Evolutionary conservation across 106 monocot genomes (phyloP), one percentile per base, ranked within the genome.

Genomic region (Posidonia australis): DNA sequence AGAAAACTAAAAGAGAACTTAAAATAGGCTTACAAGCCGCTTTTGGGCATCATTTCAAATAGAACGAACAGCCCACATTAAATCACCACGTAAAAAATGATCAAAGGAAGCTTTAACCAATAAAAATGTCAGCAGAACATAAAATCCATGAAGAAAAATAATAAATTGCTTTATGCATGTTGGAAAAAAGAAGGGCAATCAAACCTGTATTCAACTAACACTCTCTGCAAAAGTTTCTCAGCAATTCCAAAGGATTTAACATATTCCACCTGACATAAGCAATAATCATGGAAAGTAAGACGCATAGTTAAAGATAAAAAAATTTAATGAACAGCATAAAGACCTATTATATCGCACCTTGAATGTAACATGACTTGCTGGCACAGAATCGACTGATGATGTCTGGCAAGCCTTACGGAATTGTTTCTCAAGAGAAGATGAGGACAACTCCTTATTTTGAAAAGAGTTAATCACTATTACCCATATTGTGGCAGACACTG

Each of bases 381-480:
- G n/a, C 26, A 16, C 60, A 70, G 70, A 41, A 60, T 80, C 72
- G 7, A 63, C 43, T 44, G 84, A 74, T 26, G 78, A 46, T 55
- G 72, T 55, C 65, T 87, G 90, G 64, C 84, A 90, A 72, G 90
- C 84, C 76, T 90, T 90, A 42, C 78, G 90, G 45, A 80, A 96
- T 78, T 80, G 89, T 69, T 80, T 96, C 17, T 96, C 94, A 54
- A 96, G 77, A 80, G 90, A 61, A 67, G 86, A 68, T 45, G 84
- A 59, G 5, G 94, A 90, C 30, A 96, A 22, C 64, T 96, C 94
- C 74, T 72, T 96, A 56, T 96, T 96, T 64, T 77, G 84, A 67
- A 84, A 90, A 53, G 94, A 90, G 68, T 82, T 96, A 43, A 96
- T 80, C 51, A 96, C 84, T 51, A 84, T 57, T 18, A 76, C 82